Percentiles rank a stretch among this genome's conserved stretches.
phyloP scores from a whole-genome alignment of 2,329 filamentous ascomycete species.

The Xylariaceae sp. region DNA sequence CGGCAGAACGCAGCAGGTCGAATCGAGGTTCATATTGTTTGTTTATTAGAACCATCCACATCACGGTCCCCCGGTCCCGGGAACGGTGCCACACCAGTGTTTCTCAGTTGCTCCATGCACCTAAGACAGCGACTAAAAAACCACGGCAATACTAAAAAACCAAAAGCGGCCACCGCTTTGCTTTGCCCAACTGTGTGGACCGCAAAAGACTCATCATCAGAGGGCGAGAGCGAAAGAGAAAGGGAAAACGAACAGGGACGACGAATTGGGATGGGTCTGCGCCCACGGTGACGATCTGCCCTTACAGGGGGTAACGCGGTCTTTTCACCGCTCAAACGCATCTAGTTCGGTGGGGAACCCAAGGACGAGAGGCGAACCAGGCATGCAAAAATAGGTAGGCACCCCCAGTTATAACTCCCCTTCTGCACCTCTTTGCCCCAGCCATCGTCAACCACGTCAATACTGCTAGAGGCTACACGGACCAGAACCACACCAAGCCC shows the following conservation, averaged over 20 bases:
- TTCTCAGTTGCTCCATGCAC: too few species aligned
- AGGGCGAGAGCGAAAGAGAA: not conserved
- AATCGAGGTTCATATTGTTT: too few species aligned
- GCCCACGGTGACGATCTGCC: slow-evolving; percentile 6
- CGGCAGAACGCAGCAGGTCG: too few species aligned
- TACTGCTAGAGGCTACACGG: not conserved
- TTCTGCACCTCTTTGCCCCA: slow-evolving; percentile 6
- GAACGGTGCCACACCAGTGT: too few species aligned
- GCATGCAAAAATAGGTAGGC: not conserved
- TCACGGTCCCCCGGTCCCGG: too few species aligned
- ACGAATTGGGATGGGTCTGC: slow-evolving; percentile 12
- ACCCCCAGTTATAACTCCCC: not conserved
- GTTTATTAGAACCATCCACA: too few species aligned
- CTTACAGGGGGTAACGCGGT: not conserved
- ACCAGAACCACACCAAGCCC: not conserved
- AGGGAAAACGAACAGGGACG: slow-evolving; percentile 12
- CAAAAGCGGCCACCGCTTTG: too few species aligned
- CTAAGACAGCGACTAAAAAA: too few species aligned
- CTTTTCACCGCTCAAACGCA: slow-evolving; percentile 15
- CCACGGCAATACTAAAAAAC: too few species aligned
- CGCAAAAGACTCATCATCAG: not conserved
- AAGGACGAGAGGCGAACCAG: too few species aligned
- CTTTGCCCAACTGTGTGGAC: too few species aligned
- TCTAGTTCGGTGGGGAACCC: slow-evolving; percentile 6
- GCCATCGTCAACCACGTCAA: slow-evolving; percentile 23